These are phyloP conservation scores for Leishmania arabica DNA, from an alignment of 208 protist genomes.

Conservation along the genomic window DNA sequence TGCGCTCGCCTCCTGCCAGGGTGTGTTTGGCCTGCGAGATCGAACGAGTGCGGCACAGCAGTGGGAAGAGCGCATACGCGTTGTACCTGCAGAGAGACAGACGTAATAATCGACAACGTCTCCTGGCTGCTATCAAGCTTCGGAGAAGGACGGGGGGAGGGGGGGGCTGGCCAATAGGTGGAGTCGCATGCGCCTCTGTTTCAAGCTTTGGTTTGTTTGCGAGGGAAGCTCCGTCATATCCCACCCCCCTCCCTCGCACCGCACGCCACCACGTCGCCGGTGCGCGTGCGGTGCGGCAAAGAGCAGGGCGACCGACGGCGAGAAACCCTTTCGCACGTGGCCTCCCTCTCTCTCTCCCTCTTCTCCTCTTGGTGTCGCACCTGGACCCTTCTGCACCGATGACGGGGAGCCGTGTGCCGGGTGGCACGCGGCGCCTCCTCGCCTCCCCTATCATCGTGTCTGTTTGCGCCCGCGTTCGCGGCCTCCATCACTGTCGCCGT, in stretches of 20 bases:
- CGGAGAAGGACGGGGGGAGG: neutral
- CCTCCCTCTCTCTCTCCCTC: neutral
- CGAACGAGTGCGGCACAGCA: neutral
- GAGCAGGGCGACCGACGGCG: neutral
- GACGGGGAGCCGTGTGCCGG: neutral
- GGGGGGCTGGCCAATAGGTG: neutral
- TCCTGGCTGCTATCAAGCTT: neutral
- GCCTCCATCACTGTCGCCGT: neutral
- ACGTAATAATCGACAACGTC: neutral
- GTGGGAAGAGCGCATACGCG: neutral
- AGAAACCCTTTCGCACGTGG: neutral
- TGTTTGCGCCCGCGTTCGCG: neutral
- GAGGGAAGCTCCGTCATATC: neutral
- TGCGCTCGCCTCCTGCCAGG: neutral
- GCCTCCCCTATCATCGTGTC: neutral
- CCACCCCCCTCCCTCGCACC: too few species aligned
- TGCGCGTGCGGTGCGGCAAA: neutral
- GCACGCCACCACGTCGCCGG: neutral
- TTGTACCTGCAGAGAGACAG: neutral
- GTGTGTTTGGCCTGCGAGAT: neutral
- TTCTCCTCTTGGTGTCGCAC: neutral
- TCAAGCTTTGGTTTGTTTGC: neutral
- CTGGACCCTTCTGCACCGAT: neutral
- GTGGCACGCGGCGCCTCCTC: neutral
- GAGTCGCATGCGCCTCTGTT: neutral